Evolutionary conservation across 1,284 basidiomycete species (phyloP).

Genomic region (Volvariella surrecta): DNA sequence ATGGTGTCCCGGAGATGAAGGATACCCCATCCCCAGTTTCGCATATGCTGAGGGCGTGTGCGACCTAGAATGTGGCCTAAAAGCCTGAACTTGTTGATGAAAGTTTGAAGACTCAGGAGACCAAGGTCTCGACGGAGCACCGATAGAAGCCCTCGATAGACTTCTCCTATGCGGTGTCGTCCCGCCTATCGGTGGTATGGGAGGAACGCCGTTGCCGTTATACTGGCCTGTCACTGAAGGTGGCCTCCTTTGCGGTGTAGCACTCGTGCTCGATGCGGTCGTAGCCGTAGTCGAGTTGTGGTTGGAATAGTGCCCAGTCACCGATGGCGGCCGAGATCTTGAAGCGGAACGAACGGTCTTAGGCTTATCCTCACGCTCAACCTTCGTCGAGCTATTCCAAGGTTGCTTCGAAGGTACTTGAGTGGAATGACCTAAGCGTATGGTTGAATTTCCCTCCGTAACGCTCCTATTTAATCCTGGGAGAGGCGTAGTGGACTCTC

Average conservation of each 20-base stretch:
- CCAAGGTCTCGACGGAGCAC: conserved; percentile 72
- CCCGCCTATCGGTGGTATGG: conserved; percentile 31
- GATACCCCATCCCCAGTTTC: no score
- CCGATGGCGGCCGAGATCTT: no score
- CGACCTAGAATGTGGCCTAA: conserved; percentile 33
- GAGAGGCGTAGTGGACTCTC: no score
- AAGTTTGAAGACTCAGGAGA: conserved; percentile 60
- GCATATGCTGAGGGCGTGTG: no score
- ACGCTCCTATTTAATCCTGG: conserved; percentile 25
- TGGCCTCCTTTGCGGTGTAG: conserved; percentile 38
- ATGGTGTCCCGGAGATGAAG: no score
- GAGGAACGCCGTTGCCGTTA: conserved; percentile 25
- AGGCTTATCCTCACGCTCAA: conserved; percentile 45
- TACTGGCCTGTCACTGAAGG: conserved; percentile 37
- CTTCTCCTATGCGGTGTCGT: conserved; percentile 46
- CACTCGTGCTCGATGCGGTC: no score
- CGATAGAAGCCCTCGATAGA: conserved; percentile 64
- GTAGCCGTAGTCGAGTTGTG: no score
- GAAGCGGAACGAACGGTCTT: no score
- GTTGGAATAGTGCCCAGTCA: no score
- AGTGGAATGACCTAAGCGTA: no score
- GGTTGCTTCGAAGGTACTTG: conserved; percentile 32
- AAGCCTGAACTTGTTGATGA: conserved; percentile 44
- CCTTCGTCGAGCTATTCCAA: conserved; percentile 77
- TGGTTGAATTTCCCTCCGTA: conserved; percentile 34